A percentile compares a stretch with the other conserved stretches of the same genome.
phyloP scores from a whole-genome alignment of 1,284 basidiomycete genomes.

The Microbotryum saponariae region DNA sequence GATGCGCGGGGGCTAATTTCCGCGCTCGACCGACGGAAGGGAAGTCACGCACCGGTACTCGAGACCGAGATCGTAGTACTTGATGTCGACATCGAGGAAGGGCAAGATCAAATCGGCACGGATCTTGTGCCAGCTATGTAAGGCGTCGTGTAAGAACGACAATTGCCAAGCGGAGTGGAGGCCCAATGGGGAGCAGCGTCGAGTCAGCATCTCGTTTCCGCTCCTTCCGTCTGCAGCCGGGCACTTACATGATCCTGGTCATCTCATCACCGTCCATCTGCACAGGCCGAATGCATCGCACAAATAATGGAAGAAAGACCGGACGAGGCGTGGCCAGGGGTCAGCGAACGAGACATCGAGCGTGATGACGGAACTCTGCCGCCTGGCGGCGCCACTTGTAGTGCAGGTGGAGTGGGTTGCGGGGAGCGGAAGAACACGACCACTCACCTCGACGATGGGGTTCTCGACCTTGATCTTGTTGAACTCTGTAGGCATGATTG shows the following conservation, averaged over 20 bases:
- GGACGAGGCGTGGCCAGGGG: too few species aligned
- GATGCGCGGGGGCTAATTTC: too few species aligned
- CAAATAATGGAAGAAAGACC: too few species aligned
- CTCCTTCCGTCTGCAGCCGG: neutral
- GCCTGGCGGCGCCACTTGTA: too few species aligned
- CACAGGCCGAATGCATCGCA: too few species aligned
- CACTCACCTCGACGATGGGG: slow-evolving; percentile 78
- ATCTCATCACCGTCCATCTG: slow-evolving; percentile 80
- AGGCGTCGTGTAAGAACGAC: neutral
- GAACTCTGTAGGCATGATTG: slow-evolving; percentile 8
- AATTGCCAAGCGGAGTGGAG: slow-evolving; percentile 8
- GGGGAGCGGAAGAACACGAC: neutral
- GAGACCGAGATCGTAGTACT: slow-evolving; percentile 94
- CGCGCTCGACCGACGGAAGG: neutral
- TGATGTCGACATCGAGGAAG: slow-evolving; percentile 90
- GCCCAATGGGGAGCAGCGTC: too few species aligned
- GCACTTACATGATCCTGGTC: slow-evolving; percentile 65
- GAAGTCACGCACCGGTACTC: slow-evolving; percentile 68
- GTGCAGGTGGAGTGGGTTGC: neutral
- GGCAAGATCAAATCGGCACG: slow-evolving; percentile 75
- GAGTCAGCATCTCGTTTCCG: neutral
- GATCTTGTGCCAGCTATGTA: slow-evolving; percentile 32
- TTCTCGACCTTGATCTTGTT: slow-evolving; percentile 70
- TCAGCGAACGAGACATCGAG: too few species aligned
- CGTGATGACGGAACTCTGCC: too few species aligned